A percentile compares a stretch with the other conserved stretches of the same genome.
Evolutionary conservation across 257 asterid species (phyloP).

Genomic region (Ilex asprella): DNA sequence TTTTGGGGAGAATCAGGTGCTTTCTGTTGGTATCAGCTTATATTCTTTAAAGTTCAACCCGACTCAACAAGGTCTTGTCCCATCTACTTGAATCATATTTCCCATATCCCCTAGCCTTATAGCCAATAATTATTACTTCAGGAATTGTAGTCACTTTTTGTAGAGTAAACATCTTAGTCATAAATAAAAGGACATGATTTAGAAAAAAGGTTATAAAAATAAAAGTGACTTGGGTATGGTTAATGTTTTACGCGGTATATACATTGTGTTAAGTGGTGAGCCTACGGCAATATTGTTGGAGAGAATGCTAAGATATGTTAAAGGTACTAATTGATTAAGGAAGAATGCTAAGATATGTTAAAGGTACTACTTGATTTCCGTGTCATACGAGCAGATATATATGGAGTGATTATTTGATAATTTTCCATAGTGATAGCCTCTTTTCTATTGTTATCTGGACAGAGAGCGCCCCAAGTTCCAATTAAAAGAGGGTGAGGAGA

Average conservation of each 20-base stretch:
- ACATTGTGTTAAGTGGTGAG: not conserved
- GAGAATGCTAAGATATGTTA: not conserved
- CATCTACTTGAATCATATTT: too few relatives aligned
- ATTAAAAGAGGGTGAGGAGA: slow-evolving; percentile 33
- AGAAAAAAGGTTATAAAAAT: not conserved
- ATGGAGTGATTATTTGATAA: too few relatives aligned
- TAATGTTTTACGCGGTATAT: not conserved
- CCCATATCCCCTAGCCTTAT: too few relatives aligned
- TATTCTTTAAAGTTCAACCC: too few relatives aligned
- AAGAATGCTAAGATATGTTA: too few relatives aligned
- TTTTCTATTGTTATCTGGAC: slow-evolving; percentile 7
- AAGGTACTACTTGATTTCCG: not conserved
- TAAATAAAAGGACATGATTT: not conserved
- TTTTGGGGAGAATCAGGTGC: slow-evolving; percentile 91
- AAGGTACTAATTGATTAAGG: too few relatives aligned
- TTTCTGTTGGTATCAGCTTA: not conserved
- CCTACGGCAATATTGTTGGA: not conserved
- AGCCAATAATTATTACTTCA: too few relatives aligned
- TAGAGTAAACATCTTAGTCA: not conserved
- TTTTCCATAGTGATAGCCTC: not conserved
- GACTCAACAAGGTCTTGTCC: too few relatives aligned
- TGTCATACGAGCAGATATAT: not conserved
- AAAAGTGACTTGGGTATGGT: not conserved
- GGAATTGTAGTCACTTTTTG: not conserved
- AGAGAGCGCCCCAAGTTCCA: slow-evolving; percentile 54